Evolutionary conservation across 371 early-diverging fungal genomes (phyloP), one percentile per base, ranked within the genome.

Genomic region (Zychaea mexicana): DNA sequence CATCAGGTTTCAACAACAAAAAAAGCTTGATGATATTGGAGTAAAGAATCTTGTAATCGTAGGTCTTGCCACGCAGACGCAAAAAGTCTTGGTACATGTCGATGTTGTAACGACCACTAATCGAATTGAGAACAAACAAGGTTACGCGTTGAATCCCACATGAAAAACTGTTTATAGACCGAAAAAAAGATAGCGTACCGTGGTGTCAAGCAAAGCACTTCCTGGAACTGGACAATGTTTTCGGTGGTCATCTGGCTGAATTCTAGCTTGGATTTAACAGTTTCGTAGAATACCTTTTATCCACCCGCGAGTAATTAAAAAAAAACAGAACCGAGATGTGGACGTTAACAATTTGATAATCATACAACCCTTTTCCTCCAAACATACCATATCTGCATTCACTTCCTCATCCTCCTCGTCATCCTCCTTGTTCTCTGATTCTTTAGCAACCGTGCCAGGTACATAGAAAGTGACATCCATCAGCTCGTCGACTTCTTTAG

Each of bases 21-120:
- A 97, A 96, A 62, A 98, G 66, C 49, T 89, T 85, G 69, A 85
- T 88, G 57, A 98, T 91, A 64, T 88, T 88, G 39, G 84, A 85
- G 80, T 95, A 97, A 57, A 90, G 79, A 64, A 98, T 92, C 81
- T 96, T 96, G 89, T 97, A 98, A 74, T 98, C 97, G 84, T 98
- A 95, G 0, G 97, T 94, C 76, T 96, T 97, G 68, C 99, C 99
- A 55, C 96, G 96, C 36, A 98, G 83, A 52, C 99, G 94, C 70
- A 98, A 78, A 68, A 95, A 96, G 31, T 88, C 85, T 57, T 90
- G 87, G 77, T 92, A 95, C 90, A 98, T 89, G 66, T 98, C 97
- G 70, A 98, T 90, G 57, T 93, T 92, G 87, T 94, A 98, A 69
- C 98, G 94, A 62, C 98, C 97, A 80, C 96, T 89, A 30, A 26